Evolutionary conservation across 495 filamentous ascomycete genomes (phyloP), one percentile per base, ranked within the genome.

Genomic region (Penicillium cataractarum): DNA sequence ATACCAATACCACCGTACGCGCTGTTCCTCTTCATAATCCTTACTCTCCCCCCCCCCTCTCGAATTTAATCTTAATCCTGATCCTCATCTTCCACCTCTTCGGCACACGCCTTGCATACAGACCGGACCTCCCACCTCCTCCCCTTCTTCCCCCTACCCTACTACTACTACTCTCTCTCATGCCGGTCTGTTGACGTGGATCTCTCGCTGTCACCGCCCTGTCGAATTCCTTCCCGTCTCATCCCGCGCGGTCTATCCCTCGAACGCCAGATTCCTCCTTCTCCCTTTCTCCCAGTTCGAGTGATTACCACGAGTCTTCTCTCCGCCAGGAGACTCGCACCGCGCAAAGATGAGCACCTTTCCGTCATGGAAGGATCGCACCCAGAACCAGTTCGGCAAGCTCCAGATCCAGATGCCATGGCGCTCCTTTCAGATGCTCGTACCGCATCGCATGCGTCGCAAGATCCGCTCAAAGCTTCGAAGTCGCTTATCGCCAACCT

Each of bases 401-500:
- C 74, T 81, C 54, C 80, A 80, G 56, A 79, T 81, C 40, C 78
- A 79, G 59, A 70, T 80, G 48, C 80, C 80, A 78, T 82, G 80
- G 80, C 77, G 78, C 42, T 82, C 80, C 39, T 78, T 82, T 35
- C 77, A 81, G 62, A 73, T 82, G 4, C 68, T 82, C 27, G 78
- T 93, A 22, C 89, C 91, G 19, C 87, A 90, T 74, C 85, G 89
- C 44, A 83, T 90, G 76, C 88, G 90, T 52, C 82, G 89, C 63
- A 86, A 84, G 76, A 80, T 93, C 67, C 84, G 89, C 53, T 90
- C 90, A 51, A 90, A 88, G 67, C 76, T 93, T 70, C 90, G 89
- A 58, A 87, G 84, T 75, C 79, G 87, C 40, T 82, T 89, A 68
- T 89, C 90, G 24, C 88, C 90, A 40, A 83, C 87, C 9, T 89